phyloP scores from a whole-genome alignment of 176 grass and related monocot genomes.

The Avena atlantica region DNA sequence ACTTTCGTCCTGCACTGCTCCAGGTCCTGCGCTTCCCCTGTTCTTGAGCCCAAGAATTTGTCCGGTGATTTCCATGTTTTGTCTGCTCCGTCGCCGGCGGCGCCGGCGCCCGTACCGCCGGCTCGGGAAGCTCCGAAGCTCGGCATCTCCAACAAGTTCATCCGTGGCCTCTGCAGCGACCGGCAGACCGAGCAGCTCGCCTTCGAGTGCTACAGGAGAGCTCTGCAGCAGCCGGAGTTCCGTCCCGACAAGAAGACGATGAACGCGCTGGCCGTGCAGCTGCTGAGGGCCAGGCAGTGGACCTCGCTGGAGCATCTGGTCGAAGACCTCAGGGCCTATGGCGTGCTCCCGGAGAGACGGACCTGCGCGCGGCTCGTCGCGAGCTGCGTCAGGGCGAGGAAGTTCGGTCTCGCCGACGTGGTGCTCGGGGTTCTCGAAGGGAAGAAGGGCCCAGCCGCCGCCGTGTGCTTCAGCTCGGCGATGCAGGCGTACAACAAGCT shows the following conservation, averaged over 20 bases:
- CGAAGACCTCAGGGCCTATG: conserved; percentile 54
- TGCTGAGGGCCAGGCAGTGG: conserved; percentile 79
- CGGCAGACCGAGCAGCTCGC: conserved; percentile 76
- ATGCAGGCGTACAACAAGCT: conserved; percentile 91
- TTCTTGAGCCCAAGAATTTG: conserved; percentile 72
- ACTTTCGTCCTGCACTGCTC: conserved; percentile 61
- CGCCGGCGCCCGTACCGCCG: conserved; percentile 35
- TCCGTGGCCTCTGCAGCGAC: conserved; percentile 66
- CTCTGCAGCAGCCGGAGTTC: conserved; percentile 67
- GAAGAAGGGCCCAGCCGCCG: conserved; percentile 55
- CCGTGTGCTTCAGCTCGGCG: conserved; percentile 63
- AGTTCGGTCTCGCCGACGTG: conserved; percentile 70
- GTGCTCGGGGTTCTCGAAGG: conserved; percentile 55
- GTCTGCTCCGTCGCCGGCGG: conserved; percentile 21
- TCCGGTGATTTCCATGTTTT: conserved; percentile 50
- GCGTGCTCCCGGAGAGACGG: conserved; percentile 64
- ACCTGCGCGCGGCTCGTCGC: conserved; percentile 70
- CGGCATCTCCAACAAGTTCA: conserved; percentile 79
- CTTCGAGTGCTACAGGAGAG: conserved; percentile 75
- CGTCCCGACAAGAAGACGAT: conserved; percentile 64
- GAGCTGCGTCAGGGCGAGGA: conserved; percentile 66
- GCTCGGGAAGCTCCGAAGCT: conserved; percentile 41
- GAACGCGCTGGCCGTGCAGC: conserved; percentile 51
- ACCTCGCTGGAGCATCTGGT: conserved; percentile 58
- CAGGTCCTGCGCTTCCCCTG: conserved; percentile 66